These are phyloP conservation scores for Lepidium didymum DNA, from an alignment of 345 rosid genomes.

Conservation along the genomic window DNA sequence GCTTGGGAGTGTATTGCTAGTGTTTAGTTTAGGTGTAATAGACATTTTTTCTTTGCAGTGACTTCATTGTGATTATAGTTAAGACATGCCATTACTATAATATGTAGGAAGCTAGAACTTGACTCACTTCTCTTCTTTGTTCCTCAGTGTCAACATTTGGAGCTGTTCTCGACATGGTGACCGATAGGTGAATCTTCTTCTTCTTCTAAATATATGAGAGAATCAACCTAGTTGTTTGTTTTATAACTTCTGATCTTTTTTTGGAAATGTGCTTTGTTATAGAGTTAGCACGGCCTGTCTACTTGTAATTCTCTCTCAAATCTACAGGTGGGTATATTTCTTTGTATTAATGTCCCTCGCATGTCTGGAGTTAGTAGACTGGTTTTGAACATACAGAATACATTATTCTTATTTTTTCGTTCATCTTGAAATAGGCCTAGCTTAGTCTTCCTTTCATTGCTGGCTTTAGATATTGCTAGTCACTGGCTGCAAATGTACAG, in stretches of 20 bases:
- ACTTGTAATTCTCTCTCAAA: conserved; percentile 85
- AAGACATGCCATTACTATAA: not conserved
- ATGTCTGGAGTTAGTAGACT: not conserved
- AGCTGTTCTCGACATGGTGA: conserved; percentile 97
- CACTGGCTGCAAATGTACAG: conserved; percentile 99
- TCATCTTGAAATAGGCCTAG: conserved; percentile 61
- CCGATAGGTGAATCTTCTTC: conserved; percentile 78
- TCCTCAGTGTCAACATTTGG: conserved; percentile 89
- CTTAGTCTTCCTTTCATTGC: conserved; percentile 76
- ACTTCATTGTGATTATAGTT: not conserved
- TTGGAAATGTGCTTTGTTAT: conserved; percentile 5
- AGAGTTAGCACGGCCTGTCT: conserved; percentile 99
- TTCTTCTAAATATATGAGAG: not conserved
- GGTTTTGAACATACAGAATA: not conserved
- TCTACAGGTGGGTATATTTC: conserved; percentile 47
- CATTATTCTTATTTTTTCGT: not conserved
- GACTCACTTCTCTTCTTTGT: conserved; percentile 12
- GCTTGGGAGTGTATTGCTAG: not conserved
- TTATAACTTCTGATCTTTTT: not conserved
- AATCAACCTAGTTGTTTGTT: not conserved
- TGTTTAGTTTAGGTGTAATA: not conserved
- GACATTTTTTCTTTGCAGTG: not conserved
- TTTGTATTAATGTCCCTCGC: not conserved
- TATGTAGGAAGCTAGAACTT: conserved; percentile 3
- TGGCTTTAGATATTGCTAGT: conserved; percentile 91